Evolutionary conservation across 2,329 filamentous ascomycete genomes (phyloP), one percentile per base, ranked within the genome.

Genomic region (Elsinoe necatrix): DNA sequence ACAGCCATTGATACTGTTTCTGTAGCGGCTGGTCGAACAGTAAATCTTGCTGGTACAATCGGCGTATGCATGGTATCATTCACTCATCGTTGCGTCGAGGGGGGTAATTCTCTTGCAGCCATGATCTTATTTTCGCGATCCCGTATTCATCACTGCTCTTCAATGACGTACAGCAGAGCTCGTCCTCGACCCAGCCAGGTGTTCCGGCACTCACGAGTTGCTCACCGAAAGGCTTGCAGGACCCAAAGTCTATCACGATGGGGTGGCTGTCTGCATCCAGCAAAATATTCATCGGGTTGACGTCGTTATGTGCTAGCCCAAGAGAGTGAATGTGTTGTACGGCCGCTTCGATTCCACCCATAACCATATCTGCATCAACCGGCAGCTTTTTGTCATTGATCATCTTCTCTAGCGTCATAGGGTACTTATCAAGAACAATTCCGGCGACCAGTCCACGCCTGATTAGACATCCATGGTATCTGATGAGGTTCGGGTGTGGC

Each of bases 161-260:
- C 42, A 60, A 54, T 2, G 62, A 65, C 2, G 21, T 31, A 29
- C 21, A 47, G n/a, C 25, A 35, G 61, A 27, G 61, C 58, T 58
- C 61, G 57, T 57, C 60, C 58, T 48, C 59, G 58, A 62, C 59
- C 43, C 43, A 68, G 54, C 59, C 63, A 31, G 45, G 54, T 8
- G 61, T 65, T 12, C 62, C 62, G 3, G 64, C 66, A 34, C 67
- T 67, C 35, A 63, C 57, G 12, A 70, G 59, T 18, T 51, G 16
- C 54, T 65, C 37, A 3, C 68, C 67, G 50, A 68, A 65, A 1
- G 62, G 62, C 23, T 63, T 50, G 51, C 67, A 71, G 27, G 68
- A 68, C 48, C 68, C 71, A 59, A 69, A 71, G 58, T 72, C 70
- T 35, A 73, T 64, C 45, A 73, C 63, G 27, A 69, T 62, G 6